Base-by-base conservation (phyloP, 202 grass and related monocot genomes). In the Setaria italica region DNA sequence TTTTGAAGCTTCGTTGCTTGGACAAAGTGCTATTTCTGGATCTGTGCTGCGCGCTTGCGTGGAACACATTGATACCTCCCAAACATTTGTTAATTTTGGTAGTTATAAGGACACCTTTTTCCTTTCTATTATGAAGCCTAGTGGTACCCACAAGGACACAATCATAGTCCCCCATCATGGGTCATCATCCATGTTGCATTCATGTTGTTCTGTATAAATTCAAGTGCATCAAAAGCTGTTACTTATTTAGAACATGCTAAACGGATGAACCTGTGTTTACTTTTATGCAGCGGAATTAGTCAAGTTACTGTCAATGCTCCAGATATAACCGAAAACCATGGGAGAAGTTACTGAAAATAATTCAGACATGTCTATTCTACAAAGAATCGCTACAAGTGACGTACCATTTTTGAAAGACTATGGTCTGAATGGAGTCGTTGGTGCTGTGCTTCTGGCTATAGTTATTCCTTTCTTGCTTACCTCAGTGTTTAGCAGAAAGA, bases 321-420 rank as follows among this genome's bases (percentile, higher is more conserved):
- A 81, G 42, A 77, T 77, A 87, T 87, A 80, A 54, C 46, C 7
- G n/a, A 75, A 85, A 64, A 67, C 45, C 84, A 87, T 89, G 87
- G 87, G 14, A 54, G 70, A 64, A 60, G 57, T 16, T 65, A 69
- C 81, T 4, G 53, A 46, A 3, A 85, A 83, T 25, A 66, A 76
- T 68, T n/a, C 78, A 60, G 69, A 80, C 76, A 49, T 84, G 78
- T 63, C 84, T 51, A 41, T 84, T 79, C 74, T 89, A 42, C 35
- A 89, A 91, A 89, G 75, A 79, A 70, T 89, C 62, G 37, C 56
- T 32, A 51, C 25, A 80, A 88, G 67, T 66, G 81, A 71, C 1
- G 2, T 88, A 45, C 35, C 71, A 8, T 71, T 92, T 50, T 37
- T 92, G 82, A 95, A 95, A 79, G 90, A 85, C 35, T 92, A 95